Base-by-base conservation (phyloP, 805 yeast species). In the Hanseniaspora clermontiae region DNA sequence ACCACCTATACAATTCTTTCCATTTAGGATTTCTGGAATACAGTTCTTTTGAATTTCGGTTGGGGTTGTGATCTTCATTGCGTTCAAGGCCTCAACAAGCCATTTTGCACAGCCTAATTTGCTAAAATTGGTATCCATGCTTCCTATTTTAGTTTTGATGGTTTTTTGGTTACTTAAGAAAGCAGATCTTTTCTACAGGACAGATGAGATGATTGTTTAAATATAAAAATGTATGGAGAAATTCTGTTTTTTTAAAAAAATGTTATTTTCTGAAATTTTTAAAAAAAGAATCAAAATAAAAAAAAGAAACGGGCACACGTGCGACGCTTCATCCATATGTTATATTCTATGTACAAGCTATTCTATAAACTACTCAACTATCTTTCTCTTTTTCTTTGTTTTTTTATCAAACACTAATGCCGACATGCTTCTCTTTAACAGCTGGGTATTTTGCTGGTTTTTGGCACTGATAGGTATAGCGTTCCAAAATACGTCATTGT, bases 1-100 rank as follows among this genome's bases (percentile, higher is more conserved):
- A 45, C 98, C 98, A 52, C 98, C 99, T 53, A 93, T 91, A 70
- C 96, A 90, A 68, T 90, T 96, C 62, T 82, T 62, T 43, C 78
- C 97, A 43, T 74, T 75, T 40, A 93, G 66, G 57, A 93, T 86
- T 57, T 83, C 79, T 0, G 97, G 97, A 49, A 93, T 91, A 66
- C 96, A 88, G 4, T 88, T 87, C 9, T 73, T 66, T 67, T 93
- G 99, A 72, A 93, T 91, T 20, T 80, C 79, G 0, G 97, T 87
- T 1, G 98, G 98, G 5, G 77, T 74, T 31, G 77, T 73, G 48
- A 93, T 93, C 59, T 82, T 82, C 95, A 93, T 88, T 8, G 95
- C 80, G 0, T 71, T 68, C 5, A 93, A 76, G 0, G 96, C 77
- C 61, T 91, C 97, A 34, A 75, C 74, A 19, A 93, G 80, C 96